These are phyloP conservation scores for Hypholoma fasciculare DNA, from an alignment of 768 basidiomycete species.

Conservation along the genomic window DNA sequence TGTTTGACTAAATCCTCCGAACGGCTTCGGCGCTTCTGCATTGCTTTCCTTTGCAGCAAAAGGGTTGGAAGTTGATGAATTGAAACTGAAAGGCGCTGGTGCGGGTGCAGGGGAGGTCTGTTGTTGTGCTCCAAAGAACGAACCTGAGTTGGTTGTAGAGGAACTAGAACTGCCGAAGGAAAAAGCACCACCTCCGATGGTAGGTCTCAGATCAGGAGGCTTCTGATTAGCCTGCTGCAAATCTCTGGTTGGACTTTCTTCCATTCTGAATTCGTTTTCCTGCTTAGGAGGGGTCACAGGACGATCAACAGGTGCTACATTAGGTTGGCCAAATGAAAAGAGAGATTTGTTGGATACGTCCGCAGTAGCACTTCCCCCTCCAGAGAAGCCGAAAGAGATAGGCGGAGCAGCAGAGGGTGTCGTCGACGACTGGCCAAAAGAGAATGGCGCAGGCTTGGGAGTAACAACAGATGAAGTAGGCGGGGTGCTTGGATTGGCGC, in stretches of 20 bases:
- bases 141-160: conserved; percentile 16
- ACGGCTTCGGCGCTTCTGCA: conserved; percentile 43
- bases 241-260: conserved; percentile 77
- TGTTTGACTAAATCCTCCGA: conserved; percentile 49
- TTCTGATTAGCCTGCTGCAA: conserved; percentile 49
- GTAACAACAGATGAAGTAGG: conserved; percentile 26
- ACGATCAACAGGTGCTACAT: conserved; percentile 34
- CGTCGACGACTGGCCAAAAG: conserved; percentile 39
- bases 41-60: conserved; percentile 50
- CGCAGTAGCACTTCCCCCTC: conserved; percentile 41
- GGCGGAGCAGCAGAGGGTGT: conserved; percentile 27
- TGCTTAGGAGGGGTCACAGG: conserved; percentile 68
- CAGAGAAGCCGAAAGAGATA: conserved; percentile 50
- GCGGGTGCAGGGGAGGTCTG: conserved; percentile 18
- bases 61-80: conserved; percentile 39
- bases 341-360: conserved; percentile 49
- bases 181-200: conserved; percentile 40
- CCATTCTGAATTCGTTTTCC: conserved; percentile 75
- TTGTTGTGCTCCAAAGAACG: conserved; percentile 29
- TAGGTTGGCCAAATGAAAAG: conserved; percentile 52
- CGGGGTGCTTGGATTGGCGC: conserved; percentile 33
- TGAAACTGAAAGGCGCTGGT: conserved; percentile 42
- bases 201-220: conserved; percentile 36
- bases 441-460: conserved; percentile 22
- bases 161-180: conserved; percentile 42